Evolutionary conservation across 371 early-diverging fungal genomes (phyloP).

Genomic region (Mortierella sp.): DNA sequence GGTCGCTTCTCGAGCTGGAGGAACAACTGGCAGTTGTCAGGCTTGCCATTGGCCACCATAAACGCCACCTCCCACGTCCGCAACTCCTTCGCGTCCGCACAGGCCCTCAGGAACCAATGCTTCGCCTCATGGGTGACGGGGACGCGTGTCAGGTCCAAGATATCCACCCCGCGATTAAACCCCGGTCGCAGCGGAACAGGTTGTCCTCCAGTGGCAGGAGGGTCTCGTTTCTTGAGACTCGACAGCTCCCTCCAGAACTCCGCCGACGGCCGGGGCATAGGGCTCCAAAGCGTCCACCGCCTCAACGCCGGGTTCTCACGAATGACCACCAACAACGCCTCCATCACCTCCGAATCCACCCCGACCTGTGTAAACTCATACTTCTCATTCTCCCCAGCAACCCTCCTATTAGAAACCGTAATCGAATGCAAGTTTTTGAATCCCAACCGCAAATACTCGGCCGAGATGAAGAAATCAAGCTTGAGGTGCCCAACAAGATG

Average conservation of each 20-base stretch:
- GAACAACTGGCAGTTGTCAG: background rate
- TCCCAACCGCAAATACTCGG: background rate
- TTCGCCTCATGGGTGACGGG: background rate
- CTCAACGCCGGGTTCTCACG: background rate
- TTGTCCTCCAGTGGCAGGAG: background rate
- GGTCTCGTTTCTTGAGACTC: background rate
- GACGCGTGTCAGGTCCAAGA: background rate
- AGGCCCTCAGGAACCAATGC: conserved; percentile 12
- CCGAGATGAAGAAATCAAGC: background rate
- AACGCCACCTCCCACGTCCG: background rate
- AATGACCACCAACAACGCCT: background rate
- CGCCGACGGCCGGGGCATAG: background rate
- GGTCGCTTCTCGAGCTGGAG: background rate
- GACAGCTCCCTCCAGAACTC: background rate
- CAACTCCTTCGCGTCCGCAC: background rate
- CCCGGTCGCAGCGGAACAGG: background rate
- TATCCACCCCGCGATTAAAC: background rate
- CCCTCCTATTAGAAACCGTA: background rate
- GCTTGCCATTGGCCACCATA: background rate
- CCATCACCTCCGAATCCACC: background rate
- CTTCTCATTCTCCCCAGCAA: no score
- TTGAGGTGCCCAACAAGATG: background rate
- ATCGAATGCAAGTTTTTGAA: background rate
- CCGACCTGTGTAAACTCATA: background rate
- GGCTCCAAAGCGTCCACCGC: background rate